Evolutionary conservation across 345 rosid genomes (phyloP).

Genomic region (Adansonia digitata): DNA sequence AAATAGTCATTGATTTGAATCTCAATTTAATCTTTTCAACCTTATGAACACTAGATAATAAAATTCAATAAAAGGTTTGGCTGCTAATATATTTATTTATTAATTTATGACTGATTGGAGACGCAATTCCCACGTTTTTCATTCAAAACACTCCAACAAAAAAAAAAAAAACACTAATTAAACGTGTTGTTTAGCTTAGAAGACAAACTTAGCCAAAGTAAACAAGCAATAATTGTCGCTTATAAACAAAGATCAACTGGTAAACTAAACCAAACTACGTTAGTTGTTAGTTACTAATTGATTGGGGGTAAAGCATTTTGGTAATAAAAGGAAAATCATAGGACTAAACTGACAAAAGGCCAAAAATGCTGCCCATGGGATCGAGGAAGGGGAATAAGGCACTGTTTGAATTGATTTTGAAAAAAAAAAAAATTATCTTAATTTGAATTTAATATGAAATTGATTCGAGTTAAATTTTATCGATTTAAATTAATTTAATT

Average conservation of each 20-base stretch:
- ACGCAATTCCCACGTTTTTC: background rate
- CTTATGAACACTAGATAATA: no score
- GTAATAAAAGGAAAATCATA: background rate
- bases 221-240: constrained; percentile 27
- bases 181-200: constrained; percentile 31
- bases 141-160: background rate
- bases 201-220: constrained; percentile 14
- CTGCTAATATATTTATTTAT: background rate
- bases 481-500: no score
- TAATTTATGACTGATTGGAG: background rate
- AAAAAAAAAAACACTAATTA: background rate
- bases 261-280: background rate
- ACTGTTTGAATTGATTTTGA: no score
- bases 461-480: no score
- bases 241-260: constrained; percentile 16
- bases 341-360: background rate
- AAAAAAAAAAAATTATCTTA: no score
- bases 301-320: background rate
- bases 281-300: background rate
- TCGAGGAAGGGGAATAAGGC: no score
- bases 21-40: no score
- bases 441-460: no score
- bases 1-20: no score
- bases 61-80: background rate
- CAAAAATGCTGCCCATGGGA: constrained; percentile 16